Evolutionary conservation across 306 rosid genomes (phyloP).

Genomic region (Prunus armeniaca): DNA sequence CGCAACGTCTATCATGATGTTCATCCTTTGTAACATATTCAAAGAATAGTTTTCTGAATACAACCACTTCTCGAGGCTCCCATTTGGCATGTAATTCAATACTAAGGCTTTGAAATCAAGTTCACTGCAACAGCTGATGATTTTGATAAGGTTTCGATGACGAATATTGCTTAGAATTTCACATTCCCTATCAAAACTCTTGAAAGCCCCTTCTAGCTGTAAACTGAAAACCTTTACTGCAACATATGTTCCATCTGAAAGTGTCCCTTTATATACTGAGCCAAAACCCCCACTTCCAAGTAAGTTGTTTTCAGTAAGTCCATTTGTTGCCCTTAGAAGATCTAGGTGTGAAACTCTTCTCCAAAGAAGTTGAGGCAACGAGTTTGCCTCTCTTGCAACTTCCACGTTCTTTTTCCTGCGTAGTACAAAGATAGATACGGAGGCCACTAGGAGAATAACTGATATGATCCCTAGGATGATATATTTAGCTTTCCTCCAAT

Average conservation of each 20-base stretch:
- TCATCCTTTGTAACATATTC: slow-evolving; percentile 10
- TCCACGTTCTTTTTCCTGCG: not conserved
- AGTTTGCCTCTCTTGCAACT: no score
- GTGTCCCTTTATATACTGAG: slow-evolving; percentile 8
- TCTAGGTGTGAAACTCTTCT: slow-evolving; percentile 18
- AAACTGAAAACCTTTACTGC: slow-evolving; percentile 29
- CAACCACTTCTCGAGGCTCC: slow-evolving; percentile 21
- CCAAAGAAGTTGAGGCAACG: not conserved
- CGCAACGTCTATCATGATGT: not conserved
- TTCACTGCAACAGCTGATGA: slow-evolving; percentile 14
- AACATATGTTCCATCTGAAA: slow-evolving; percentile 8
- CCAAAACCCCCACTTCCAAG: slow-evolving; percentile 16
- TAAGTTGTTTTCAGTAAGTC: not conserved
- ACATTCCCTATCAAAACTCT: slow-evolving; percentile 10
- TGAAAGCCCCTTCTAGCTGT: not conserved
- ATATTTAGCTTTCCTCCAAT: not conserved
- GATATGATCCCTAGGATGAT: not conserved
- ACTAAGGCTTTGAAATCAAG: slow-evolving; percentile 20
- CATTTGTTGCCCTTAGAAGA: slow-evolving; percentile 20
- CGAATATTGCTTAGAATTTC: not conserved
- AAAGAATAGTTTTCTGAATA: not conserved
- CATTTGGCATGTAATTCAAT: slow-evolving; percentile 24
- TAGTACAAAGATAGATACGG: not conserved
- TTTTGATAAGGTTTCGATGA: slow-evolving; percentile 20
- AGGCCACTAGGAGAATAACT: not conserved